phyloP scores from a whole-genome alignment of 2,329 filamentous ascomycete genomes.

The Nemania sp. region DNA sequence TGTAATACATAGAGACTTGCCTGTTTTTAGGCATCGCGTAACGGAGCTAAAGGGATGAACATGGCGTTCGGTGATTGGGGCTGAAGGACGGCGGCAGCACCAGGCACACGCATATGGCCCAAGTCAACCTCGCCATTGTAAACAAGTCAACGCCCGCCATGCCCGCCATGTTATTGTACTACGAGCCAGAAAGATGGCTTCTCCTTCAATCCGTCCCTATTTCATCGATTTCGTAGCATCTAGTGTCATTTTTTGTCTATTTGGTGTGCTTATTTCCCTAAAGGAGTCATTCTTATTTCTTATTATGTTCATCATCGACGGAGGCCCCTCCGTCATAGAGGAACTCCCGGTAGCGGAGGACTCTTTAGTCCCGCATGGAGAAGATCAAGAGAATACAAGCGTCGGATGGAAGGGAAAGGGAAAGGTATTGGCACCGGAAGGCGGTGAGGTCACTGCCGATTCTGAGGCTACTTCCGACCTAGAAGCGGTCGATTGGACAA shows the following conservation, averaged over 20 bases:
- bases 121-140: slow-evolving; percentile 19
- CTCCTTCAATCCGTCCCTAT: neutral
- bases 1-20: neutral
- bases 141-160: neutral
- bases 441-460: neutral
- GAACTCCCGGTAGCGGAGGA: slow-evolving; percentile 20
- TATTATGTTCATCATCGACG: slow-evolving; percentile 31
- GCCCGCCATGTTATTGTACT: neutral
- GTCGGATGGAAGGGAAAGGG: slow-evolving; percentile 25
- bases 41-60: slow-evolving; percentile 15
- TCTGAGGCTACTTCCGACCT: slow-evolving; percentile 36
- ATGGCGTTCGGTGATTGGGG: slow-evolving; percentile 33
- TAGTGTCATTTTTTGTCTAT: neutral
- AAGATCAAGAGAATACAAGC: slow-evolving; percentile 17
- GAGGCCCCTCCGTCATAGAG: slow-evolving; percentile 38
- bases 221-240: neutral
- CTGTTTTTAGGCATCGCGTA: slow-evolving; percentile 19
- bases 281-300: neutral
- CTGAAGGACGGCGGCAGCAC: slow-evolving; percentile 22
- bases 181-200: neutral
- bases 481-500: slow-evolving; percentile 58
- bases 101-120: neutral
- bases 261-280: neutral
- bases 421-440: slow-evolving; percentile 18
- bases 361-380: slow-evolving; percentile 18